Conservation (phyloP, 2,329 filamentous ascomycete genomes). For the Polytolypa hystricis region DNA sequence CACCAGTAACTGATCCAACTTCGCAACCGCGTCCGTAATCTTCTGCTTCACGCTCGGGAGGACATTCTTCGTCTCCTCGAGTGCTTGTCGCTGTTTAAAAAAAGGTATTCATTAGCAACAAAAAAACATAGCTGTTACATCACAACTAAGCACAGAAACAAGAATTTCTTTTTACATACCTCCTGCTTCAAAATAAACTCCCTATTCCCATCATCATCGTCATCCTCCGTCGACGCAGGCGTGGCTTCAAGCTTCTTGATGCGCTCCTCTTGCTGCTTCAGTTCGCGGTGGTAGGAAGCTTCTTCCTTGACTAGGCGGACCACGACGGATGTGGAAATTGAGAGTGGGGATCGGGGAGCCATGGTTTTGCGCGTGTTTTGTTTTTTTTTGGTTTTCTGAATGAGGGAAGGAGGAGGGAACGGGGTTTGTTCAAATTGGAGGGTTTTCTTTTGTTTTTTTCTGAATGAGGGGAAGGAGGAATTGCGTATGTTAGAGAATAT, state of each 20-base stretch:
- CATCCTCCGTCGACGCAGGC: constrained; percentile 38
- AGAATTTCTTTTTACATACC: constrained; percentile 40
- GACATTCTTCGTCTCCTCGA: constrained; percentile 80
- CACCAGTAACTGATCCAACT: constrained; percentile 67
- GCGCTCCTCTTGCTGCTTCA: constrained; percentile 60
- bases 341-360: constrained; percentile 64
- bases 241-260: constrained; percentile 58
- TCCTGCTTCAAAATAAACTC: constrained; percentile 77
- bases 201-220: constrained; percentile 66
- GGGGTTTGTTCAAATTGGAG: too few species aligned
- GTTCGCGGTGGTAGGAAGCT: constrained; percentile 77
- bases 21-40: constrained; percentile 59
- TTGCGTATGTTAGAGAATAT: too few species aligned
- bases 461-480: too few species aligned
- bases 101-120: background rate
- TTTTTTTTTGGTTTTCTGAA: constrained; percentile 7
- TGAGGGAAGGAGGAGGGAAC: background rate
- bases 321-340: constrained; percentile 70
- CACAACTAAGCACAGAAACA: background rate
- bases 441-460: too few species aligned
- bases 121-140: background rate
- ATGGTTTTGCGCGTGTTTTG: constrained; percentile 36
- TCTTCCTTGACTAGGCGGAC: constrained; percentile 85
- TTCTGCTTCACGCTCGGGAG: constrained; percentile 61
- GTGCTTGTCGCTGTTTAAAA: constrained; percentile 53